Evolutionary conservation across 2,329 filamentous ascomycete species (phyloP).

Genomic region (Arachnomyces sp.): DNA sequence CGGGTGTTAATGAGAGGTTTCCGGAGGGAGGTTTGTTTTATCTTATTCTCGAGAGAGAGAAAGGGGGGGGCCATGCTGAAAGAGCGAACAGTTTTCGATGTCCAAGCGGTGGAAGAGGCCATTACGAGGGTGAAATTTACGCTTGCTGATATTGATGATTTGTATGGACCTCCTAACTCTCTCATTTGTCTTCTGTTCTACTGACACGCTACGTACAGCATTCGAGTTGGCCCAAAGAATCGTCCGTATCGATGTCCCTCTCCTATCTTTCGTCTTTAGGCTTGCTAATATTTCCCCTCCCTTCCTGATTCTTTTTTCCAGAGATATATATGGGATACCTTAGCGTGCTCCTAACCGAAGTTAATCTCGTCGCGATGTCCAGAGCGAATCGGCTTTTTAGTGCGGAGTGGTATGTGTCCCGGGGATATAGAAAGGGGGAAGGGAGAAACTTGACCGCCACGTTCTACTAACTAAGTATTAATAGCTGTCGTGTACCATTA

Average conservation of each 20-base stretch:
- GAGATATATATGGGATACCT: constrained; percentile 12
- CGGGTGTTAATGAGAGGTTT: constrained; percentile 41
- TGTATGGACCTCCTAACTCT: constrained; percentile 4
- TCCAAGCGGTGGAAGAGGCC: constrained; percentile 7
- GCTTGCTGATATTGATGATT: constrained; percentile 12
- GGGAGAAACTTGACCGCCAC: background rate
- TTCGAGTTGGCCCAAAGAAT: constrained; percentile 1
- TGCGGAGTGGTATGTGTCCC: constrained; percentile 9
- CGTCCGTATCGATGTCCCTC: background rate
- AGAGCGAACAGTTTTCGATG: constrained; percentile 8
- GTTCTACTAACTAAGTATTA: background rate
- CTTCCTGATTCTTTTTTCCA: background rate
- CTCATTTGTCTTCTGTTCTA: background rate
- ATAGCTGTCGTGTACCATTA: constrained; percentile 35
- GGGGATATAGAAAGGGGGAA: background rate
- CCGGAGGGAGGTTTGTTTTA: constrained; percentile 19
- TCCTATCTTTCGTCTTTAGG: background rate
- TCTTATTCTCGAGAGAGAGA: constrained; percentile 1
- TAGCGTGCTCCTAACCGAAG: constrained; percentile 10
- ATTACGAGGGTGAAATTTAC: constrained; percentile 10
- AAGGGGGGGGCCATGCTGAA: background rate
- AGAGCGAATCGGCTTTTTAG: constrained; percentile 10
- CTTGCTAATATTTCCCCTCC: background rate
- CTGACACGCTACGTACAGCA: background rate
- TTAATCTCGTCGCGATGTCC: constrained; percentile 10